Percentiles rank a stretch among this genome's conserved stretches.
Evolutionary conservation across 2,329 filamentous ascomycete genomes (phyloP).

Genomic region (Alternaria gaisen): DNA sequence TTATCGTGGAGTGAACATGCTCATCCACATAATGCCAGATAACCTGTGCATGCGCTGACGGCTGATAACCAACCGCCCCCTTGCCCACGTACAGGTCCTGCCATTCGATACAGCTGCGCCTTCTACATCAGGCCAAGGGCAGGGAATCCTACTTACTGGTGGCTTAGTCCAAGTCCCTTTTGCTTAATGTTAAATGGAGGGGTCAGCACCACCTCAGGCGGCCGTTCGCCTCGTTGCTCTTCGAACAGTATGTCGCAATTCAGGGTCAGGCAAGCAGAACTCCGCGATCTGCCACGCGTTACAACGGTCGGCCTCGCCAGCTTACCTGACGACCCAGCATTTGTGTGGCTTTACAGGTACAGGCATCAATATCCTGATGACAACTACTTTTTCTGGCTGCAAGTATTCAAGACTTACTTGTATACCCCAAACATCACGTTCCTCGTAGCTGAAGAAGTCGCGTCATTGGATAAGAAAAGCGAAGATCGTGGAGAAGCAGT

Average conservation of each 20-base stretch:
- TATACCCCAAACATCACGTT: background rate
- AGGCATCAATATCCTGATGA: constrained; percentile 1
- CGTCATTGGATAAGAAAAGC: background rate
- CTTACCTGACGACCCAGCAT: background rate
- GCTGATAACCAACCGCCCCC: background rate
- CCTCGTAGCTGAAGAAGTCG: background rate
- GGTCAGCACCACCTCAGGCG: background rate
- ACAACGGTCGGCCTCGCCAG: background rate
- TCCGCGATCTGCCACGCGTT: background rate
- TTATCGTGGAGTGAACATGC: too few species aligned
- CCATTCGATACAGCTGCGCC: background rate
- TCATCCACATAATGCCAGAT: background rate
- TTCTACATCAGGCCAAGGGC: background rate
- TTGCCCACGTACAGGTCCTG: background rate
- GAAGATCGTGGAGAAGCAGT: constrained; percentile 2
- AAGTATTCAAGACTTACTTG: background rate
- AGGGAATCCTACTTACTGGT: background rate
- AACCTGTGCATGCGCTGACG: background rate
- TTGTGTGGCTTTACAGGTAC: background rate
- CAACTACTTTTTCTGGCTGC: background rate
- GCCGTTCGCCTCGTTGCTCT: background rate
- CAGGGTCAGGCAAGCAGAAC: background rate
- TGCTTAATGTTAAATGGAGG: background rate
- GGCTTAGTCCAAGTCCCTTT: background rate
- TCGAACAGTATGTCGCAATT: constrained; percentile 1